Base-by-base conservation (phyloP, 1,284 basidiomycete species). In the Rhodotorula glutinis region DNA sequence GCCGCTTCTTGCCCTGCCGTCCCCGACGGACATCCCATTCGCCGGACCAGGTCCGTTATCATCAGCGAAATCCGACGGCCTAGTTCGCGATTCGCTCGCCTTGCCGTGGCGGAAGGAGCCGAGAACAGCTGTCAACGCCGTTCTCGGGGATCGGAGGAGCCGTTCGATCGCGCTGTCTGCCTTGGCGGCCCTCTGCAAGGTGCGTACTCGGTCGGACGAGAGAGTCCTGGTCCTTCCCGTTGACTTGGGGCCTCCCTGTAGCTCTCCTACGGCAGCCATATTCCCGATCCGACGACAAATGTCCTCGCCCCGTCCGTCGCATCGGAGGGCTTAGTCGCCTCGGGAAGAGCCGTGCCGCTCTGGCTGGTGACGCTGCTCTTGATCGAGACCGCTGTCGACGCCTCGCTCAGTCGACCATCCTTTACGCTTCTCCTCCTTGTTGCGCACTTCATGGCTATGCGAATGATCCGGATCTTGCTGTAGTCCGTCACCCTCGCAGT, bases 341-440 rank as follows among this genome's bases (percentile, higher is more conserved):
- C 33, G 33, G 33, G 33, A 11, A 38, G 7, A 7, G 33, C 7
- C 5, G 33, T 58, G 40, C 44, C 63, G 11, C 46, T 43, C 23
- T 44, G 27, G 46, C 27, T 64, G 29, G 40, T 23, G n/a, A 21
- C 44, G 2, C 40, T 59, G 19, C 40, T 68, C 4, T 38, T 68
- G 17, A 51, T 57, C 60, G 62, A 68, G 27, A 68, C 66, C 3
- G 43, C 51, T 2, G 13, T 64, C 38, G 66, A 68, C 21, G 56
- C 64, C 40, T 29, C 62, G 11, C 13, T 59, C 43, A 59, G 52
- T 1, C n/a, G 49, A 3, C 21, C 56, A 16, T 14, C n/a, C 2
- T 7, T 41, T 0, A 64, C 66, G 8, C 17, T 43, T 2, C 30
- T 9, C 1, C 33, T 67, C 25, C 11, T 27, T 0, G 4, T 53